Base-by-base conservation (phyloP, 768 basidiomycete species). In the Paxillus involutus region DNA sequence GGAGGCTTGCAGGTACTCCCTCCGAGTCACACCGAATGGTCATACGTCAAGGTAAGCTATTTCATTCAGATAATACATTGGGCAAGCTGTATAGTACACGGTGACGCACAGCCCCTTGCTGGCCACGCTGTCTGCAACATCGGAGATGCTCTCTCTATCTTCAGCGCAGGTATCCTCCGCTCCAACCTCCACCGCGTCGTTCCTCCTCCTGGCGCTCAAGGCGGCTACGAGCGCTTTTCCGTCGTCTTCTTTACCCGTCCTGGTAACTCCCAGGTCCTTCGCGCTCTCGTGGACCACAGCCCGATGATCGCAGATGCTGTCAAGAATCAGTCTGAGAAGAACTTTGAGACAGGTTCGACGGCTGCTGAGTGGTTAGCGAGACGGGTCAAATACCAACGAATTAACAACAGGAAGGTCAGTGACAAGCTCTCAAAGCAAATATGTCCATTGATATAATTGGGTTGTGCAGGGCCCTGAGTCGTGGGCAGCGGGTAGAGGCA, bases 1-100 rank as follows among this genome's bases (percentile, higher is more conserved):
- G 87, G 88, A 3, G 88, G 88, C 0, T 71, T 89, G 4, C 88
- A 89, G 55, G 86, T 89, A 0, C 72, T 87, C 44, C 77, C 79
- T 1, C 86, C 85, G 1, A 84, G 82, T 13, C 63, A 77, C 6
- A 79, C 83, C 24, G 66, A 77, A 19, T 89, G 88, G 88, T 80
- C 81, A 63, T 89, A 88, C 57, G 73, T 89, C 59, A 81, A 80
- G 77, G 86, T 80, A 46, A 9, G 57, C 21, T 3, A 7, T n/a
- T 21, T 8, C 17, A 11, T 14, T n/a, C 51, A 16, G 9, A 6
- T 13, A 47, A 35, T 52, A 41, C 2, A 37, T 40, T 47, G 19
- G 36, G 8, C 29, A 16, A 11, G n/a, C 17, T 51, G 41, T 42
- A 35, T 49, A 30, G 29, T 30, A 8, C 10, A 33, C 16, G 14